Evolutionary conservation across 2,329 filamentous ascomycete genomes (phyloP).

Genomic region (Aspergillus sp.): DNA sequence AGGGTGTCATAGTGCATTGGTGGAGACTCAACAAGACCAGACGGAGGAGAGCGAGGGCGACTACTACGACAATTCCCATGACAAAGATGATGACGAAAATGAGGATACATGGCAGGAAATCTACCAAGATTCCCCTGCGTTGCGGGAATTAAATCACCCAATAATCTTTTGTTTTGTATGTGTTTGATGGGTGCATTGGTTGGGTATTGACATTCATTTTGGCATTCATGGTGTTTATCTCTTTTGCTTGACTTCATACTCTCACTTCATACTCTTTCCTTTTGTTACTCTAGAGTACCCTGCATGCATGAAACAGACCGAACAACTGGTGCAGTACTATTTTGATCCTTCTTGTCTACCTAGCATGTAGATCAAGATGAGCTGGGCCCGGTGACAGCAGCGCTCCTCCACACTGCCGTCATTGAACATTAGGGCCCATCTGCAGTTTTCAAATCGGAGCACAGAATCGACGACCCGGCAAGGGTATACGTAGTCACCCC

Average conservation of each 20-base stretch:
- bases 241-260: neutral
- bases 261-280: neutral
- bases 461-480: too few relatives aligned
- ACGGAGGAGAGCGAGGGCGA: constrained; percentile 7
- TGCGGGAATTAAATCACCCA: neutral
- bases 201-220: neutral
- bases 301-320: neutral
- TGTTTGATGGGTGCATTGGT: neutral
- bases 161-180: neutral
- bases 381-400: neutral
- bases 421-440: too few relatives aligned
- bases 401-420: too few relatives aligned
- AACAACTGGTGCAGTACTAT: neutral
- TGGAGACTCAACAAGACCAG: constrained; percentile 29
- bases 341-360: neutral
- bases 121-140: neutral
- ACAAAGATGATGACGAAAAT: neutral
- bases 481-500: too few relatives aligned
- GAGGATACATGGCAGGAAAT: neutral
- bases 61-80: neutral
- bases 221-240: neutral
- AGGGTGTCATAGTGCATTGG: constrained; percentile 33
- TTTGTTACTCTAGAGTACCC: neutral
- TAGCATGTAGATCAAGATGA: neutral
- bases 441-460: too few relatives aligned